Base-by-base conservation (phyloP, 1,284 basidiomycete species). In the Vanrija sp. region DNA sequence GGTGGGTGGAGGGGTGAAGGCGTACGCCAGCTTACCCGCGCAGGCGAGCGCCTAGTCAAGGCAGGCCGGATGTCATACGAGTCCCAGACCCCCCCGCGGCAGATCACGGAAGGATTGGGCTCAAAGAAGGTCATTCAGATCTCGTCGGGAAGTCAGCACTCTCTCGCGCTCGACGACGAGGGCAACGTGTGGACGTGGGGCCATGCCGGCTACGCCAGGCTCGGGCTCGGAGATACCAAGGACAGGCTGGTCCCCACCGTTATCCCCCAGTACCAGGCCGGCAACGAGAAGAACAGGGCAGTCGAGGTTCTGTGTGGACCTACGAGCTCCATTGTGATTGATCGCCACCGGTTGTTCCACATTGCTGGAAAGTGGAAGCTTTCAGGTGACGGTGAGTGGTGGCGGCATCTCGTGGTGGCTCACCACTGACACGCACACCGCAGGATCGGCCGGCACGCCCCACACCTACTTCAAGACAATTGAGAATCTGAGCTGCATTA, bases 111-210 rank as follows among this genome's bases (percentile, higher is more conserved):
- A 8, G 43, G 14, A 28, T 77, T 93, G 6, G 83, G 85, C 14
- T 86, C 83, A 44, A 88, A 86, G 71, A 84, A 83, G 55, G 89
- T 97, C 54, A 81, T 85, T 0, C 50, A 91, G 65, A 87, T 97
- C 59, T 82, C 88, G 0, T 91, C 87, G 46, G 94, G 93, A 0
- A 86, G 86, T 57, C 89, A 94, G 68, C 94, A 97, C 69, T 86
- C 83, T 54, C 79, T 94, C 46, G 91, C 91, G 3, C 74, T 93
- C 5, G 89, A 89, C 68, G 79, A 82, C n/a, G 81, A 85, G 10
- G 89, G 90, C 79, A 87, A 66, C 54, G 87, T 92, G 9, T 91
- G 88, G 65, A 87, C 88, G 9, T 95, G 91, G 90, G 76, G 65
- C 38, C 65, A 65, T 49, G 73, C 71, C 9, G 78, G 76, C 26